Evolutionary conservation across 2,329 filamentous ascomycete genomes (phyloP).

Genomic region (Fusarium caatingaense): DNA sequence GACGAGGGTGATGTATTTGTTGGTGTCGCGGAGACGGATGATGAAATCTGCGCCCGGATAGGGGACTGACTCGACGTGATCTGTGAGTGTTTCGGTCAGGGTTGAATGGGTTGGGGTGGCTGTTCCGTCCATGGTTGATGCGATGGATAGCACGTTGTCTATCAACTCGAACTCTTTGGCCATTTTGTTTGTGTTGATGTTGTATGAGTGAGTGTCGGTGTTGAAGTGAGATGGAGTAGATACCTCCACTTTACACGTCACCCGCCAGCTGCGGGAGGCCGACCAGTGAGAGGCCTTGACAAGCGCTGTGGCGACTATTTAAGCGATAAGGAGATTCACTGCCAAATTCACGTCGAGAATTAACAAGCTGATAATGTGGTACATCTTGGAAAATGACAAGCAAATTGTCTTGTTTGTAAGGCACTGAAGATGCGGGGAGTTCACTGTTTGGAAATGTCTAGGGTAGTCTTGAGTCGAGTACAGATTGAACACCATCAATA

Average conservation of each 20-base stretch:
- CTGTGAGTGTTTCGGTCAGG: conserved; percentile 7
- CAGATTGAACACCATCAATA: not conserved
- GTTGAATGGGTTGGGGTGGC: conserved; percentile 35
- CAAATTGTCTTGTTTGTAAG: not conserved
- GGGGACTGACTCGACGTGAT: conserved; percentile 35
- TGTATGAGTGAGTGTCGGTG: too few relatives aligned
- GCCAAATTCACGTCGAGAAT: too few relatives aligned
- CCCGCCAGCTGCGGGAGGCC: not conserved
- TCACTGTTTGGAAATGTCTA: fast-evolving
- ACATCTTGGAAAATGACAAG: too few relatives aligned
- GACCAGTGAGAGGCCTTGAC: not conserved
- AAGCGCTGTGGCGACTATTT: not conserved
- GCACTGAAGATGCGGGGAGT: too few relatives aligned
- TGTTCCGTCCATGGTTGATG: conserved; percentile 32
- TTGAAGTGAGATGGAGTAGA: not conserved
- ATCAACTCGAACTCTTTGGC: conserved; percentile 33
- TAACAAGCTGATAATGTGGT: too few relatives aligned
- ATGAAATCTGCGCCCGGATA: conserved; percentile 47
- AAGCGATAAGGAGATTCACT: not conserved
- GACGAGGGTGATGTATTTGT: conserved; percentile 47
- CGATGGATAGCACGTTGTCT: conserved; percentile 30
- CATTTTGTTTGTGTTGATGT: not conserved
- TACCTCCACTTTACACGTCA: conserved; percentile 3
- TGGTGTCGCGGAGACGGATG: conserved; percentile 46
- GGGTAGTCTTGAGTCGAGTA: not conserved